These are phyloP conservation scores for Madurella mycetomatis DNA, from an alignment of 2,329 filamentous ascomycete species.

Conservation along the genomic window DNA sequence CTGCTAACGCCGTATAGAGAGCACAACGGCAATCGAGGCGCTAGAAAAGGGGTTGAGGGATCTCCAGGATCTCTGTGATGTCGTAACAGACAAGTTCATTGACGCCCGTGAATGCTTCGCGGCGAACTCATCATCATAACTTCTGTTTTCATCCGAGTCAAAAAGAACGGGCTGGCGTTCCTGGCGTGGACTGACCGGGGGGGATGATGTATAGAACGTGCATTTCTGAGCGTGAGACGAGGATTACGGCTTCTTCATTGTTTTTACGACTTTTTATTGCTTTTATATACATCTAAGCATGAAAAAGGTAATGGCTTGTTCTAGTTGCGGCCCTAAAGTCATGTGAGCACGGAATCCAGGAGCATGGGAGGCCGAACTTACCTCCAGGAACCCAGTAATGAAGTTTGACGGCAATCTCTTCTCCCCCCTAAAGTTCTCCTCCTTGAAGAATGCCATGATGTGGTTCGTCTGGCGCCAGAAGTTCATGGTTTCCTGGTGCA, in stretches of 20 bases:
- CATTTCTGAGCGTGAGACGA: background rate
- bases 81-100: conserved; percentile 86
- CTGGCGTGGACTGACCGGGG: conserved; percentile 18
- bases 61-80: conserved; percentile 86
- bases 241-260: background rate
- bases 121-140: conserved; percentile 7
- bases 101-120: conserved; percentile 59
- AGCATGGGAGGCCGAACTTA: conserved; percentile 38
- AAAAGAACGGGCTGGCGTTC: conserved; percentile 19
- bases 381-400: conserved; percentile 93
- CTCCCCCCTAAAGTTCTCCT: conserved; percentile 72
- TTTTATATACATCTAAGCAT: conserved; percentile 13
- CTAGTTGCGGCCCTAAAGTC: conserved; percentile 46
- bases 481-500: conserved; percentile 87
- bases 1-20: conserved; percentile 49
- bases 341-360: background rate
- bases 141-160: conserved; percentile 1
- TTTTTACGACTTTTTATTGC: conserved; percentile 8
- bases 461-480: conserved; percentile 98
- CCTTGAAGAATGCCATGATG: conserved; percentile 93
- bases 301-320: conserved; percentile 24
- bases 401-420: conserved; percentile 80
- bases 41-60: conserved; percentile 87
- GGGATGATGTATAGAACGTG: conserved; percentile 16
- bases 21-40: conserved; percentile 75